Evolutionary conservation across 148 eudicot genomes (phyloP), one percentile per base, ranked within the genome.

Genomic region (Amaranthus cruentus): DNA sequence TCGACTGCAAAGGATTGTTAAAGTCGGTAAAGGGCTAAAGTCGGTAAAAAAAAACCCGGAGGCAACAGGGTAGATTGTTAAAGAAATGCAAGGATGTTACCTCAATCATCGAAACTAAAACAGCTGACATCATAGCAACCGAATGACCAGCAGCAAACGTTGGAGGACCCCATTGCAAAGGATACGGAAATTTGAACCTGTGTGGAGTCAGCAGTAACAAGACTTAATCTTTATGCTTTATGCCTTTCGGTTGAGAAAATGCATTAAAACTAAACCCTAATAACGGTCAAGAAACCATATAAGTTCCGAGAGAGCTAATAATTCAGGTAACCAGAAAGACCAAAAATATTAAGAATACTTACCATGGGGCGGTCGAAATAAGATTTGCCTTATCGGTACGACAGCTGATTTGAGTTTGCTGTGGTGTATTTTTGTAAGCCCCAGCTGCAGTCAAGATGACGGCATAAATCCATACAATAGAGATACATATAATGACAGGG

Each of bases 91-190:
- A 50, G 64, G 77, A 58, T 38, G 69, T 56, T 90, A 96, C 99
- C 97, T 96, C 99, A 69, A 90, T 84, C 96, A 96, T 96, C 38
- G 99, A 96, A 38, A 96, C 99, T 42, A 96, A 88, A 71, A 96
- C 99, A 4, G 97, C 85, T 44, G 99, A 90, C 99, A 96, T 96
- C 99, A 96, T 96, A 7, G 97, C 99, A 76, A 96, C 84, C 12
- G 83, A 81, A 81, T 92, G 97, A 18, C 99, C 99, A 2, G 95
- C 97, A 54, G 97, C 76, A 72, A 96, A 96, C 1, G 99, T 90
- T 68, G 99, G 99, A 18, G 99, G 92, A 54, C 99, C 99, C 99
- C 99, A 96, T 77, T 96, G 99, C 79, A 92, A 79, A 15, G 97
- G 99, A 78, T 96, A 96, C 9, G 99, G 99, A 73, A 96, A 92